Conservation (phyloP, 2,329 filamentous ascomycete species). For the Albifimbria verrucaria region DNA sequence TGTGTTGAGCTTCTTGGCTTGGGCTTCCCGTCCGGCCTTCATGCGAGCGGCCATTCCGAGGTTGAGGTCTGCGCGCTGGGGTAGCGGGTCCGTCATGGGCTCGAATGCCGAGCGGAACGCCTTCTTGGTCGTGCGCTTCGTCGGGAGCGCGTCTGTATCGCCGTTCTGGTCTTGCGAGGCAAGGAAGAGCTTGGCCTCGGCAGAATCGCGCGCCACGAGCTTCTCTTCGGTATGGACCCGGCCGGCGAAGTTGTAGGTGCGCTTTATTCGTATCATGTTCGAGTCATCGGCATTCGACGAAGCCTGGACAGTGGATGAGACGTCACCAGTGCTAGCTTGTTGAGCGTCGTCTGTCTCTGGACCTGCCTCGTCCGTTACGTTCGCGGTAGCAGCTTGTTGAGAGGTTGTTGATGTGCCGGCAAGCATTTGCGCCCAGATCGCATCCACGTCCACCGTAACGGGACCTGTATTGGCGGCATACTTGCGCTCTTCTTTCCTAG, state of each 20-base stretch:
- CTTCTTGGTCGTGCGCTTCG: slow-evolving; percentile 46
- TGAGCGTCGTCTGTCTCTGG: slow-evolving; percentile 2
- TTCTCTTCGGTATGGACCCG: slow-evolving; percentile 71
- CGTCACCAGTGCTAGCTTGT: slow-evolving; percentile 7
- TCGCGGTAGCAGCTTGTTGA: slow-evolving; percentile 1
- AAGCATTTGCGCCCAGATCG: slow-evolving; percentile 66
- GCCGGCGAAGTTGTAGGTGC: slow-evolving; percentile 73
- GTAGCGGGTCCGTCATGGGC: slow-evolving; percentile 42
- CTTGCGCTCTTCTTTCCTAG: slow-evolving; percentile 56
- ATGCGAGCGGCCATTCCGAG: slow-evolving; percentile 50
- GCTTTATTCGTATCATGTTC: slow-evolving; percentile 60
- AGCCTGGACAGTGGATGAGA: slow-evolving; percentile 1
- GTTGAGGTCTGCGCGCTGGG: slow-evolving; percentile 53
- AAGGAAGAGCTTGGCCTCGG: slow-evolving; percentile 63
- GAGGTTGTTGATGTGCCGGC: slow-evolving; percentile 28
- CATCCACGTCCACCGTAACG: slow-evolving; percentile 69
- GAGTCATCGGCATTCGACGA: slow-evolving; percentile 19
- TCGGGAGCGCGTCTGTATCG: slow-evolving; percentile 22
- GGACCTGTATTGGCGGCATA: slow-evolving; percentile 50
- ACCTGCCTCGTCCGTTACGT: slow-evolving; percentile 5
- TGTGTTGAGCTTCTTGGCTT: slow-evolving; percentile 64
- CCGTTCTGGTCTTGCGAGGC: slow-evolving; percentile 41
- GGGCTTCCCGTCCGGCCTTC: slow-evolving; percentile 44
- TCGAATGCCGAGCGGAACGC: slow-evolving; percentile 63
- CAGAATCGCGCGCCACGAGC: slow-evolving; percentile 60